These are phyloP conservation scores for Aspergillus ostianus DNA, from an alignment of 495 filamentous ascomycete species.

Conservation along the genomic window DNA sequence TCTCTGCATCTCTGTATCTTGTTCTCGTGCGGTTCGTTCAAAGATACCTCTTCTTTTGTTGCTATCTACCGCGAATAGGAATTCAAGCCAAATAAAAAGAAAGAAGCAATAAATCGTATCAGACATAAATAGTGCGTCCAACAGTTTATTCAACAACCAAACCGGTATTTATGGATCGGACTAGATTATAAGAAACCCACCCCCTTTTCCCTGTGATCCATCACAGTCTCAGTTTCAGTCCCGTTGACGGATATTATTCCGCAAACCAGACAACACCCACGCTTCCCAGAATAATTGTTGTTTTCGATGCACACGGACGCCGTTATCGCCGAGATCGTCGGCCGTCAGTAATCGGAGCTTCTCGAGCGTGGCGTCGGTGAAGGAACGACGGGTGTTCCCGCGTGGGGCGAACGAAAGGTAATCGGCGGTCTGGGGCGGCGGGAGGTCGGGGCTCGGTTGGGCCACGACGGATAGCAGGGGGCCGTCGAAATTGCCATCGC, in stretches of 20 bases:
- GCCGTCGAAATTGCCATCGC: not conserved
- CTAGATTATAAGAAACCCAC: too few relatives aligned
- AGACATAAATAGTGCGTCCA: too few relatives aligned
- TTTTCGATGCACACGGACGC: conserved; percentile 45
- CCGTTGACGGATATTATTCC: conserved; percentile 4
- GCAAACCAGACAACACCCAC: conserved; percentile 52
- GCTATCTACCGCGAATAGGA: not conserved
- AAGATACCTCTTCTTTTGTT: not conserved
- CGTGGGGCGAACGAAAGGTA: conserved; percentile 12
- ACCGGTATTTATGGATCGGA: too few relatives aligned
- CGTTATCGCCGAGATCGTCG: conserved; percentile 60
- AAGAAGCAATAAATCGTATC: not conserved
- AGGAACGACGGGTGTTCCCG: conserved; percentile 20
- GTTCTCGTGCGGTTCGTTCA: not conserved
- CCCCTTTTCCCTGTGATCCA: too few relatives aligned
- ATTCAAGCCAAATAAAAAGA: not conserved
- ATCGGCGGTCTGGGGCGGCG: conserved; percentile 11
- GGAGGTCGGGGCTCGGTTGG: conserved; percentile 8
- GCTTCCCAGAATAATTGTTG: conserved; percentile 63
- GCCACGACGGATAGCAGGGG: conserved; percentile 12
- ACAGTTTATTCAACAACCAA: not conserved
- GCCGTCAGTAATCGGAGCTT: conserved; percentile 27
- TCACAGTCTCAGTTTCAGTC: not conserved
- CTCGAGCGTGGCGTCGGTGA: conserved; percentile 24
- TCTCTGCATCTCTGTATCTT: not conserved